Conservation (phyloP, 371 early-diverging fungal species). For the Mortierella polycephala region DNA sequence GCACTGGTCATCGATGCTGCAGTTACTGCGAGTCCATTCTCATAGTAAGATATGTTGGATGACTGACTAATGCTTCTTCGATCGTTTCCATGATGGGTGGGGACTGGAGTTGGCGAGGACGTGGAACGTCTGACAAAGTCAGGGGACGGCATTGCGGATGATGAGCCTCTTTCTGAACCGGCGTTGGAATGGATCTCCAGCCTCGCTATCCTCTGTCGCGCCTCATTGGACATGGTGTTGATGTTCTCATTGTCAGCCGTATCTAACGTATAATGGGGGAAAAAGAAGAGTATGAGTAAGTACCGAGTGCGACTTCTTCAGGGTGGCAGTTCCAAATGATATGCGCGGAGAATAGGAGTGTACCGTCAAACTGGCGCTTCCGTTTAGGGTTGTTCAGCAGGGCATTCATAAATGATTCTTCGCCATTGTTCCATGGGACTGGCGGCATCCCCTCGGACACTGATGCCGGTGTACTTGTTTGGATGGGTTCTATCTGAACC, state of each 20-base stretch:
- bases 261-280: constrained; percentile 15
- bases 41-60: constrained; percentile 12
- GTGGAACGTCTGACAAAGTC: constrained; percentile 35
- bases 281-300: not conserved
- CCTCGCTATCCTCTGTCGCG: constrained; percentile 45
- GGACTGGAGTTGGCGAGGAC: constrained; percentile 42
- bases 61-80: constrained; percentile 6
- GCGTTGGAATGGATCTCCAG: constrained; percentile 40
- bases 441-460: constrained; percentile 1
- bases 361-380: constrained; percentile 50
- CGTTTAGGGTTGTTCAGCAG: constrained; percentile 37
- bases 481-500: constrained; percentile 17
- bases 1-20: not conserved
- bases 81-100: constrained; percentile 13
- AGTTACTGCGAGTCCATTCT: constrained; percentile 15
- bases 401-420: constrained; percentile 26
- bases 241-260: constrained; percentile 26
- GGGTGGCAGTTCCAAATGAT: not conserved
- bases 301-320: not conserved
- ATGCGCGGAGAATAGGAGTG: constrained; percentile 3
- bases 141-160: constrained; percentile 35
- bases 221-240: constrained; percentile 31
- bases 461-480: constrained; percentile 7
- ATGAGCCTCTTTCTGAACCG: constrained; percentile 32
- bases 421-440: constrained; percentile 10